phyloP scores from a whole-genome alignment of 192 early-diverging fungal species.

The Umbelopsis vinacea region DNA sequence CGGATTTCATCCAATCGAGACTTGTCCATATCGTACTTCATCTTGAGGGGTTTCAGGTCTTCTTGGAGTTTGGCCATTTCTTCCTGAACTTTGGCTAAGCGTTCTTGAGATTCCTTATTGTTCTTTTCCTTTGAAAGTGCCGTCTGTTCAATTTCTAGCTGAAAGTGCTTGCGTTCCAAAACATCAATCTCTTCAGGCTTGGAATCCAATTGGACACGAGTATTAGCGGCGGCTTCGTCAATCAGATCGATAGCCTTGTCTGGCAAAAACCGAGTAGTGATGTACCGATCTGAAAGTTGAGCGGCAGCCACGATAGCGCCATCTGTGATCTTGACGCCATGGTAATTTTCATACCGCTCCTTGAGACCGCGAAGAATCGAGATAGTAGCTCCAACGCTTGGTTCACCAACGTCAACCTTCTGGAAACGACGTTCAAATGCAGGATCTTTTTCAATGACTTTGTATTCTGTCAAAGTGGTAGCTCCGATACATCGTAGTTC shows the following conservation, averaged over 20 bases:
- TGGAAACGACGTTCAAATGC: conserved; percentile 82
- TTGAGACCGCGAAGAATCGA: conserved; percentile 80
- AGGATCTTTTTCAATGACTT: conserved; percentile 85
- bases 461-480: conserved; percentile 95
- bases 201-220: conserved; percentile 94
- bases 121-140: conserved; percentile 96
- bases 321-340: conserved; percentile 80
- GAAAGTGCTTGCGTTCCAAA: conserved; percentile 90
- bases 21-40: conserved; percentile 85
- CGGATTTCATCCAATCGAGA: conserved; percentile 89
- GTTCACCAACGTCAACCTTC: conserved; percentile 73
- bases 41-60: conserved; percentile 86
- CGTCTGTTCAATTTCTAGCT: conserved; percentile 94
- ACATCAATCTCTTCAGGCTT: conserved; percentile 96
- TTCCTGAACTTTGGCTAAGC: conserved; percentile 77
- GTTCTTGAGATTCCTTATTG: conserved; percentile 76
- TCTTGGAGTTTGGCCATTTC: conserved; percentile 86
- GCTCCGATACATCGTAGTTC: conserved; percentile 96
- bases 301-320: conserved; percentile 74
- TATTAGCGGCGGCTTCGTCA: conserved; percentile 97
- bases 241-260: conserved; percentile 81
- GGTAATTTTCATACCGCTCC: conserved; percentile 78
- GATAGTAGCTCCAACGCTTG: conserved; percentile 70
- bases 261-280: conserved; percentile 72
- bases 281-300: conserved; percentile 74